Percentiles rank a stretch among this genome's conserved stretches.
Conservation (phyloP, 1,139 yeast species). For the Suhomyces terraborum region DNA sequence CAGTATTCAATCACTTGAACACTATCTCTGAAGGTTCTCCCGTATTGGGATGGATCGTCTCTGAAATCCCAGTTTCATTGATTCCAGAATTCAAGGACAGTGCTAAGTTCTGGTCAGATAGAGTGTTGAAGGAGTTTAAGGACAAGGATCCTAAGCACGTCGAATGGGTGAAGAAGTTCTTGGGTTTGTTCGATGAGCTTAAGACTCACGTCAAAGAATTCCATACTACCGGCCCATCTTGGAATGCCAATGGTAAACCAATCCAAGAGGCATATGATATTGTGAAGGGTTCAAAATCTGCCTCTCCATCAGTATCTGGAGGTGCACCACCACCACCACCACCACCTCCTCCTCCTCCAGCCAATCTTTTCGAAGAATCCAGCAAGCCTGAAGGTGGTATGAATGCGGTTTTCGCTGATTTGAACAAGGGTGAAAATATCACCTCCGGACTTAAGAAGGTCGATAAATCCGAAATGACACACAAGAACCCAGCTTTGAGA, state of each 20-base stretch:
- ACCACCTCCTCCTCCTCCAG: conserved; percentile 48
- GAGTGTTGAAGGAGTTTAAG: conserved; percentile 80
- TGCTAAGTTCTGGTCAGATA: conserved; percentile 91
- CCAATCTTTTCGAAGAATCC: conserved; percentile 52
- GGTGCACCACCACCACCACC: conserved; percentile 70
- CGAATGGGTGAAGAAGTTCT: conserved; percentile 77
- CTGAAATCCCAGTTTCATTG: conserved; percentile 67
- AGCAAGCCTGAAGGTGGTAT: conserved; percentile 56
- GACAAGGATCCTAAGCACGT: conserved; percentile 66
- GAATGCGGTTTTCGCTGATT: conserved; percentile 88
- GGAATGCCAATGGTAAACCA: conserved; percentile 57
- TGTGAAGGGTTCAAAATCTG: conserved; percentile 22
- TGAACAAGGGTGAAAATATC: conserved; percentile 81
- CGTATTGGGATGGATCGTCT: conserved; percentile 87
- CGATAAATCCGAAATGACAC: conserved; percentile 91
- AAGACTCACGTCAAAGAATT: conserved; percentile 71
- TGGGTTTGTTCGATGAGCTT: conserved; percentile 66
- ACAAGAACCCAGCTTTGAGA: conserved; percentile 85
- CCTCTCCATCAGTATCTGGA: conserved; percentile 29
- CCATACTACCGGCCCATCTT: conserved; percentile 80
- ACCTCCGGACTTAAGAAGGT: conserved; percentile 89
- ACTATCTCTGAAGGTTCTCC: conserved; percentile 89
- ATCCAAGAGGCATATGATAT: conserved; percentile 37
- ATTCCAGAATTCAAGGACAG: conserved; percentile 87
- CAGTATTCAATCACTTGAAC: conserved; percentile 69